phyloP scores from a whole-genome alignment of 2,329 filamentous ascomycete species.

The Sclerotinia minor region DNA sequence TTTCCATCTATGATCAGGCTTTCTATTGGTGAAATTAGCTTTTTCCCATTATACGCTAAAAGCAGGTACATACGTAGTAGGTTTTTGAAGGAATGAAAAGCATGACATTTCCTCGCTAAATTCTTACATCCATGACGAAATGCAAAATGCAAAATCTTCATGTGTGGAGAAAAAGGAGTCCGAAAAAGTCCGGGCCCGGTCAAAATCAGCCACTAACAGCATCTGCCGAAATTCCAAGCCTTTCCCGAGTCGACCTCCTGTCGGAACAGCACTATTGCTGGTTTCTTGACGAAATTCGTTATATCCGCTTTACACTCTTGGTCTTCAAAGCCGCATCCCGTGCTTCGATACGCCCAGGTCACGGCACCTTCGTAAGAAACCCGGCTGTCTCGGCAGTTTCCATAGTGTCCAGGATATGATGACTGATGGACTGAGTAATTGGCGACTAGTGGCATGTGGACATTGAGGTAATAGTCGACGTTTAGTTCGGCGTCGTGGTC shows the following conservation, averaged over 20 bases:
- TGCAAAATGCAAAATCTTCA: neutral
- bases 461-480: neutral
- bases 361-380: neutral
- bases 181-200: conserved; percentile 12
- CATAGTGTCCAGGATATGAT: neutral
- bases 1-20: neutral
- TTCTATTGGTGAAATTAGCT: neutral
- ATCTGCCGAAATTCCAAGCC: neutral
- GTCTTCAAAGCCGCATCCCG: too few species aligned
- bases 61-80: neutral
- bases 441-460: neutral
- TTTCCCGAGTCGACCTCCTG: neutral
- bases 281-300: neutral
- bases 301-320: neutral
- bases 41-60: neutral
- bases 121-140: neutral
- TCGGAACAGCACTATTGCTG: neutral
- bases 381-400: neutral
- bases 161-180: conserved; percentile 5
- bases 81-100: neutral
- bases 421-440: neutral
- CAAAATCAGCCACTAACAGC: neutral
- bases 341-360: neutral
- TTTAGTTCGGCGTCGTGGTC: neutral
- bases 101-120: neutral